These are phyloP conservation scores for Starmerella roubikii DNA, from an alignment of 805 yeast genomes.

Conservation along the genomic window DNA sequence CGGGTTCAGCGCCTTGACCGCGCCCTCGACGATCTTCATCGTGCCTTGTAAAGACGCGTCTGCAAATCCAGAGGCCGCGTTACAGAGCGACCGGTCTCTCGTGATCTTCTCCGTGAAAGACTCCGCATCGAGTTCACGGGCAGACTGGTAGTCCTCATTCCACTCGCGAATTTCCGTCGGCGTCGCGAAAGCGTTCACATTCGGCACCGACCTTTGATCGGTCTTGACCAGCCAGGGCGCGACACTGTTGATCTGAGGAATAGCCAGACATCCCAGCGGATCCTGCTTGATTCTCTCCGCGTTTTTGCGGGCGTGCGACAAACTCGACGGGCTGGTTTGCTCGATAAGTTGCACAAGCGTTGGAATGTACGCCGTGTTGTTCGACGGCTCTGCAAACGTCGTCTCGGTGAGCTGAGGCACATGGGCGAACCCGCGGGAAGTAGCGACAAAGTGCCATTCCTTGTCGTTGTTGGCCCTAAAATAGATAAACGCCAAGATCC, in stretches of 20 bases:
- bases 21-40: conserved; percentile 57
- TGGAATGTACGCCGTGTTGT: conserved; percentile 23
- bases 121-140: conserved; percentile 53
- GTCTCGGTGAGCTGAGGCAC: conserved; percentile 55
- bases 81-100: conserved; percentile 62
- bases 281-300: conserved; percentile 17
- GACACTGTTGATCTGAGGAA: conserved; percentile 33
- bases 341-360: conserved; percentile 49
- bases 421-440: conserved; percentile 56
- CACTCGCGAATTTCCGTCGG: conserved; percentile 49
- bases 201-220: conserved; percentile 1
- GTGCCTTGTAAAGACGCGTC: conserved; percentile 69
- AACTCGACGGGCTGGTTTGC: conserved; percentile 51
- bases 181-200: not conserved
- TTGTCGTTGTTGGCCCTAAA: conserved; percentile 73
- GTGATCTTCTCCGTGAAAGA: conserved; percentile 52
- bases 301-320: conserved; percentile 7
- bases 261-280: conserved; percentile 31
- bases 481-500: conserved; percentile 68
- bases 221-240: conserved; percentile 63
- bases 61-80: conserved; percentile 63
- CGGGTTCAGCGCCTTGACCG: conserved; percentile 69
- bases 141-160: conserved; percentile 81
- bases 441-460: conserved; percentile 62
- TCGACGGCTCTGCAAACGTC: conserved; percentile 31